Base-by-base conservation (phyloP, 1,139 yeast genomes). In the Nakaseomyces kungkrabaensis region DNA sequence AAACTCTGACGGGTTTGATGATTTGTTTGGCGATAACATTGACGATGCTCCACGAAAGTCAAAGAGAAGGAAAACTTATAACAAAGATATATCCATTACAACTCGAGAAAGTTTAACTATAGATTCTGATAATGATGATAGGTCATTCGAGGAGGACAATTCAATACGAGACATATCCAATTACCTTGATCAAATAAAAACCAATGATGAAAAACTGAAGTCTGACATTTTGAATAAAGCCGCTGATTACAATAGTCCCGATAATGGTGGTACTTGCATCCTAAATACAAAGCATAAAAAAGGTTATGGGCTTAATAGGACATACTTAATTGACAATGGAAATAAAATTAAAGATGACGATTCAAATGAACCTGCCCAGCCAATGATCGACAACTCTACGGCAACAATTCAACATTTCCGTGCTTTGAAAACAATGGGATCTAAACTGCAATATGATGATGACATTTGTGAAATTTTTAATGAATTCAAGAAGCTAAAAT, bases 11-110 rank as follows among this genome's bases (percentile, higher is more conserved):
- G 42, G 31, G 6, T 38, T 38, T 13, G 42, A 38, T 25, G 42
- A 38, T 1, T 11, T 38, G 31, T 38, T 38, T 38, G 31, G 42
- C 4, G 42, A 26, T 7, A 25, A 11, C 17, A 25, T 10, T 38
- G 8, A 4, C 4, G 31, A 8, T 25, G 8, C 17, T 5, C 7
- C 24, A 27, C 34, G 13, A n/a, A 41, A 41, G 25, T 13, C 6
- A 29, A 41, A 41, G 44, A 41, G 27, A 29, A 27, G 44, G 34
- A 41, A 41, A 41, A 41, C 44, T 3, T 41, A 41, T 5, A 29
- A 36, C n/a, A 41, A 41, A 29, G 13, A 41, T 5, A 41, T 29
- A 9, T 38, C 13, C 8, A 11, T 38, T 29, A 29, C 31, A 25
- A 25, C 31, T 9, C 31, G 7, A 8, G 31, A 38, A 8, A 25